Conservation (phyloP, 2,329 filamentous ascomycete species). For the Stemphylium vesicarium region DNA sequence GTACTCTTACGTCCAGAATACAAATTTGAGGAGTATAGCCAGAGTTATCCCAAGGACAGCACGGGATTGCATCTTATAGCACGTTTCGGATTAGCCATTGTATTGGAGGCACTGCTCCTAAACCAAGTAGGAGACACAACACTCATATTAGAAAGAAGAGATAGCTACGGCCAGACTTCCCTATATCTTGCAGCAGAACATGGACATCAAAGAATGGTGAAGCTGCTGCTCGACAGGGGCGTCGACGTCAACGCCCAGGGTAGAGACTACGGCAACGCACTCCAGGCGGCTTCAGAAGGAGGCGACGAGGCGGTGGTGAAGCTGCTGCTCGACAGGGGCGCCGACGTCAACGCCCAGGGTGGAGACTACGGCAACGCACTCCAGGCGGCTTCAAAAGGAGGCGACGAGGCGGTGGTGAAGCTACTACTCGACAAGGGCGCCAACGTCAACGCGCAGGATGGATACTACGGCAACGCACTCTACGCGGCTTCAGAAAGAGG, state of each 20-base stretch:
- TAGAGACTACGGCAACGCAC: background rate
- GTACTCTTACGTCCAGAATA: slow-evolving; percentile 12
- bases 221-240: background rate
- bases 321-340: too few species aligned
- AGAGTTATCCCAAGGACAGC: slow-evolving; percentile 11
- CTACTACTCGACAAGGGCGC: too few species aligned
- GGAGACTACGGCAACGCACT: too few species aligned
- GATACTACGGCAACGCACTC: too few species aligned
- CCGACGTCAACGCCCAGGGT: too few species aligned
- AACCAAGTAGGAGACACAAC: slow-evolving; percentile 4
- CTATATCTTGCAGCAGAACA: slow-evolving; percentile 16
- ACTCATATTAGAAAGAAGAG: slow-evolving; percentile 8
- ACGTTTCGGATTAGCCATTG: slow-evolving; percentile 17
- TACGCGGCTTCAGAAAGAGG: too few species aligned
- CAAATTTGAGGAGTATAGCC: slow-evolving; percentile 6
- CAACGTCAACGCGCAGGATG: too few species aligned
- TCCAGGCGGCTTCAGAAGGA: background rate
- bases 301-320: too few species aligned
- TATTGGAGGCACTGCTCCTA: slow-evolving; percentile 10
- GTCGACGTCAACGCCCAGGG: background rate
- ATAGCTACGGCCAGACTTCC: slow-evolving; percentile 9
- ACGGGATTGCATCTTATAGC: slow-evolving; percentile 17
- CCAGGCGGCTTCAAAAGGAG: too few species aligned
- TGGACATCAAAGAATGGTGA: slow-evolving; percentile 12
- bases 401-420: too few species aligned